These are phyloP conservation scores for Tuber magnatum DNA, from an alignment of 495 filamentous ascomycete genomes.

Conservation along the genomic window DNA sequence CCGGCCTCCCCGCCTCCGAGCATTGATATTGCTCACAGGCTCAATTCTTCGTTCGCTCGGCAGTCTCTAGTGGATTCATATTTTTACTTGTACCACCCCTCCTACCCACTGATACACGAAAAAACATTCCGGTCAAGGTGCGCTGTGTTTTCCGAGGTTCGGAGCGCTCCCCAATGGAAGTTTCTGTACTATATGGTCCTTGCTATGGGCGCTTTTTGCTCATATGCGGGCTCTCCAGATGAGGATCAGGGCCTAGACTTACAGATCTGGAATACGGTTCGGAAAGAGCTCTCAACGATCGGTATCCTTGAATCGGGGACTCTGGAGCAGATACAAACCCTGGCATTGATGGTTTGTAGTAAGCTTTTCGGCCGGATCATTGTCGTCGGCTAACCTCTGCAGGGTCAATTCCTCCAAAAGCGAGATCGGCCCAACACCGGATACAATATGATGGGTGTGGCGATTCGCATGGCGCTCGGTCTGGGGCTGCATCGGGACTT, in stretches of 20 bases:
- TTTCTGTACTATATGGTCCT: constrained; percentile 50
- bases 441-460: constrained; percentile 48
- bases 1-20: constrained; percentile 6
- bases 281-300: constrained; percentile 44
- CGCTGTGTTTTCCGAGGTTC: constrained; percentile 45
- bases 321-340: constrained; percentile 49
- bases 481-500: constrained; percentile 47
- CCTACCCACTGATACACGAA: constrained; percentile 52
- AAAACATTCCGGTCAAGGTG: constrained; percentile 49
- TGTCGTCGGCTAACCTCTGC: constrained; percentile 19
- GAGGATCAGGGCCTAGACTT: constrained; percentile 49
- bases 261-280: constrained; percentile 49
- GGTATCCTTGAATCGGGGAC: constrained; percentile 50
- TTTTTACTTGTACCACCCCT: constrained; percentile 49
- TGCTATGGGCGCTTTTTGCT: constrained; percentile 50
- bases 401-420: constrained; percentile 54
- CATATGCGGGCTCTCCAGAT: constrained; percentile 41
- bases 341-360: constrained; percentile 44
- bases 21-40: constrained; percentile 14
- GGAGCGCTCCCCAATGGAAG: constrained; percentile 49
- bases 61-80: constrained; percentile 48
- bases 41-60: constrained; percentile 11
- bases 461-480: constrained; percentile 46
- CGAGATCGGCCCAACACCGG: constrained; percentile 53
- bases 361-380: constrained; percentile 2